Conservation (phyloP, 2,329 filamentous ascomycete species). For the Cordyceps farinosa region DNA sequence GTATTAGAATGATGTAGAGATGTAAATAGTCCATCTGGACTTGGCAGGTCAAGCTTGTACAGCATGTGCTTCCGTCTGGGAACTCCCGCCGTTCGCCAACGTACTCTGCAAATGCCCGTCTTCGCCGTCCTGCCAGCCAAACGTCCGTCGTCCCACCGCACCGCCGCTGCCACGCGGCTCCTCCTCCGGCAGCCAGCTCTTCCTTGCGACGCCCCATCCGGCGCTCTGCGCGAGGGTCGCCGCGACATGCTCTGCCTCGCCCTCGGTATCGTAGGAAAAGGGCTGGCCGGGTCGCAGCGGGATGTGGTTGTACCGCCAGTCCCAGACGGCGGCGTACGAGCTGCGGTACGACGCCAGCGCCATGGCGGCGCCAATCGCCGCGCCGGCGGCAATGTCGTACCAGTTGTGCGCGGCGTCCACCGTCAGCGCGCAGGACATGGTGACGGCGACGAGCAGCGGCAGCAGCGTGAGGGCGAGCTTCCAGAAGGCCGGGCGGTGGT, state of each 20-base stretch:
- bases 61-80: neutral
- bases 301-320: conserved; percentile 66
- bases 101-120: neutral
- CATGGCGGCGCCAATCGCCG: conserved; percentile 58
- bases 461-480: conserved; percentile 57
- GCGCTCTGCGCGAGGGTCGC: conserved; percentile 19
- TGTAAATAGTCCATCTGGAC: too few relatives aligned
- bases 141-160: neutral
- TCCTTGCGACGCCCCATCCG: conserved; percentile 19
- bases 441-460: conserved; percentile 56
- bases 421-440: conserved; percentile 59
- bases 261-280: conserved; percentile 28
- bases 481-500: conserved; percentile 65
- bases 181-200: conserved; percentile 18
- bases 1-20: neutral
- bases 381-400: conserved; percentile 66
- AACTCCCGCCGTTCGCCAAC: neutral
- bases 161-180: neutral
- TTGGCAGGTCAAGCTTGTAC: neutral
- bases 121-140: neutral
- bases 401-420: conserved; percentile 66
- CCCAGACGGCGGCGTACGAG: conserved; percentile 65
- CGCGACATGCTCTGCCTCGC: conserved; percentile 7
- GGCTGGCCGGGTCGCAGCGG: conserved; percentile 46
- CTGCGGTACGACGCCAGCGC: conserved; percentile 63